Evolutionary conservation across 2,329 filamentous ascomycete genomes (phyloP), one percentile per base, ranked within the genome.

Genomic region (Tolypocladium endophyticum): DNA sequence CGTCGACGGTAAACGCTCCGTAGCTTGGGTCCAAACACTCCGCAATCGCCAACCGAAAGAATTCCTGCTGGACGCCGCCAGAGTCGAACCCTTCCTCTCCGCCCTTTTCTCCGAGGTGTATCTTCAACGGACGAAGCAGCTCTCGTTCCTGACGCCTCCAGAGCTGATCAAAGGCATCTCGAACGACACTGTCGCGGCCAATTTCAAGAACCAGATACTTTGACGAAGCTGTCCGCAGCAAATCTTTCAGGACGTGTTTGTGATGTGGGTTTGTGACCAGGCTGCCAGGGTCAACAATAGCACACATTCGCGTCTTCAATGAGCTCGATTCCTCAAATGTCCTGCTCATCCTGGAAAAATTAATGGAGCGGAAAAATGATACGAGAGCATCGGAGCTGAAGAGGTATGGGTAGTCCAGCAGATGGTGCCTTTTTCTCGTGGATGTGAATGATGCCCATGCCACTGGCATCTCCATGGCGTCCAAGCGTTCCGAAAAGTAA

Each of bases 61-160:
- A 97, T 64, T 99, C 94, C 70, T 96, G 92, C 67, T 97, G 93
- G 1, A 99, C 92, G 63, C 94, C 94, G 52, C 94, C 94, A 56
- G 93, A 91, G 71, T 99, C 94, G 39, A 95, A 85, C 0, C 94
- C 94, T 70, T 95, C 87, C 72, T 97, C 94, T 36, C 91, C 90
- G 58, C 81, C 80, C 39, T 90, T 87, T 69, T 91, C 88, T 4
- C 92, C 92, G 60, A 97, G 83, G 57, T 90, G 87, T 11, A 99
- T 87, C 68, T 96, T 96, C 39, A 99, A 76, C 1, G 94, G 94
- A 33, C 91, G 85, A 68, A 93, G 77, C 3, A 97, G 77, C 73
- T 97, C 91, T 41, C 89, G 82, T 67, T 86, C 85, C 72, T 97
- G 87, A 41, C 92, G 84, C 58, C 90, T 85, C 90, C 93, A 97